phyloP scores from a whole-genome alignment of 805 yeast species.

The Citeromyces nyonsensis region DNA sequence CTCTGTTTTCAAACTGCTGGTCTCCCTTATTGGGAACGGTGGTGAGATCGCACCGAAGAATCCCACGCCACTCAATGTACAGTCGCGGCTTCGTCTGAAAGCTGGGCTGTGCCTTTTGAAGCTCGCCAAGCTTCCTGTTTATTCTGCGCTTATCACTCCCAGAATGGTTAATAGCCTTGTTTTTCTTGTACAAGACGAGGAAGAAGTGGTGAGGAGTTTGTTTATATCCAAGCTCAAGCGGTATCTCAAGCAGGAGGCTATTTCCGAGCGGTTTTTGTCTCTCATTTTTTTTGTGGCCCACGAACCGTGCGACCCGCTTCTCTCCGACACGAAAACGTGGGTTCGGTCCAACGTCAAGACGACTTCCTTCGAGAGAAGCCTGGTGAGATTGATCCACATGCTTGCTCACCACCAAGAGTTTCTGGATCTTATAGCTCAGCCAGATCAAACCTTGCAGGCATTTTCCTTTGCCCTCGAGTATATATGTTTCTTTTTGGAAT shows the following conservation, averaged over 20 bases:
- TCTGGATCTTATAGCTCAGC: constrained; percentile 16
- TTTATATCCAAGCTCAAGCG: constrained; percentile 36
- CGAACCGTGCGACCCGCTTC: constrained; percentile 46
- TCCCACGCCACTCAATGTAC: constrained; percentile 51
- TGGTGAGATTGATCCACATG: constrained; percentile 52
- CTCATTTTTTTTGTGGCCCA: constrained; percentile 60
- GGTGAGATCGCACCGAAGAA: constrained; percentile 53
- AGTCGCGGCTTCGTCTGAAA: constrained; percentile 43
- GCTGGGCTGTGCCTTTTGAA: constrained; percentile 58
- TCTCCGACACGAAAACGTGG: constrained; percentile 50
- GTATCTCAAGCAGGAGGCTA: constrained; percentile 27
- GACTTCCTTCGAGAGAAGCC: constrained; percentile 40
- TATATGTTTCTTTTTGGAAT: constrained; percentile 39
- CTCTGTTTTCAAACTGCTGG: constrained; percentile 53
- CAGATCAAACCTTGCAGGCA: constrained; percentile 18
- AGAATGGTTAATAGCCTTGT: constrained; percentile 34
- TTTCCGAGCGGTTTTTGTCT: constrained; percentile 55
- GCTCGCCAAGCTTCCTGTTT: constrained; percentile 38
- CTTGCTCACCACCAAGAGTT: constrained; percentile 67
- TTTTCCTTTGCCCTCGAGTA: constrained; percentile 41
- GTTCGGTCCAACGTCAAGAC: constrained; percentile 38
- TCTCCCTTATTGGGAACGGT: constrained; percentile 53
- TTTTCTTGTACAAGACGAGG: constrained; percentile 53
- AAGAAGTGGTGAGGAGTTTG: constrained; percentile 32
- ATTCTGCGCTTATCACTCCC: constrained; percentile 36